phyloP scores from a whole-genome alignment of 345 rosid species.

The Populus alba region DNA sequence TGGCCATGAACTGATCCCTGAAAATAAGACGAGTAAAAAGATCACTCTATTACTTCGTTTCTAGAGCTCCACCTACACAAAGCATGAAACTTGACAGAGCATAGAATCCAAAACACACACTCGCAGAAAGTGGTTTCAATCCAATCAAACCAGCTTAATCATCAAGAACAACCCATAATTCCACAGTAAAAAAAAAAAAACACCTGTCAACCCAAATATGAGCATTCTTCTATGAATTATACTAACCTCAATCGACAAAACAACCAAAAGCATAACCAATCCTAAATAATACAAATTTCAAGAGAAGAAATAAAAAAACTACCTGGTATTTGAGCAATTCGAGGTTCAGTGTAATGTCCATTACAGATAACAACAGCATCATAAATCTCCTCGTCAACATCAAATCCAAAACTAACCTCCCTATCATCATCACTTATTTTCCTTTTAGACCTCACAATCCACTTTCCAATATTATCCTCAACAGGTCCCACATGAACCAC shows the following conservation, averaged over 20 bases:
- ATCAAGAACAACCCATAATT: no score
- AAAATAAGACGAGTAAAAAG: neutral
- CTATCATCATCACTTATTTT: slow-evolving; percentile 1
- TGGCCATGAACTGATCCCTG: slow-evolving; percentile 79
- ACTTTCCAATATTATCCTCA: slow-evolving; percentile 33
- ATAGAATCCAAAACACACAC: neutral
- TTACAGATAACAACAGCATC: slow-evolving; percentile 78
- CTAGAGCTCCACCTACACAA: neutral
- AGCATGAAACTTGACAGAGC: neutral
- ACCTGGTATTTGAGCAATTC: slow-evolving; percentile 65
- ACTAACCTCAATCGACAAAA: neutral
- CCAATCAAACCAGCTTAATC: neutral
- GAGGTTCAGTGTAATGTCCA: slow-evolving; percentile 70
- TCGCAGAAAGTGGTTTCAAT: neutral
- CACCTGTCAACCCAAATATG: neutral
- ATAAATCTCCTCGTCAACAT: slow-evolving; percentile 39
- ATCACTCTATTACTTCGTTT: neutral
- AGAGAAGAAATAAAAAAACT: neutral
- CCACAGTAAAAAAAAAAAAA: no score
- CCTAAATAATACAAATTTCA: neutral
- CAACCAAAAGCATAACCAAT: neutral
- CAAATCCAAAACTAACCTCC: neutral
- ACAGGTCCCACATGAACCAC: slow-evolving; percentile 42
- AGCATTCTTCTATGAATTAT: neutral
- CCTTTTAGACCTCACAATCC: slow-evolving; percentile 55